Evolutionary conservation across 2,329 filamentous ascomycete species (phyloP), one percentile per base, ranked within the genome.

Genomic region (Cordyceps pruinosa): DNA sequence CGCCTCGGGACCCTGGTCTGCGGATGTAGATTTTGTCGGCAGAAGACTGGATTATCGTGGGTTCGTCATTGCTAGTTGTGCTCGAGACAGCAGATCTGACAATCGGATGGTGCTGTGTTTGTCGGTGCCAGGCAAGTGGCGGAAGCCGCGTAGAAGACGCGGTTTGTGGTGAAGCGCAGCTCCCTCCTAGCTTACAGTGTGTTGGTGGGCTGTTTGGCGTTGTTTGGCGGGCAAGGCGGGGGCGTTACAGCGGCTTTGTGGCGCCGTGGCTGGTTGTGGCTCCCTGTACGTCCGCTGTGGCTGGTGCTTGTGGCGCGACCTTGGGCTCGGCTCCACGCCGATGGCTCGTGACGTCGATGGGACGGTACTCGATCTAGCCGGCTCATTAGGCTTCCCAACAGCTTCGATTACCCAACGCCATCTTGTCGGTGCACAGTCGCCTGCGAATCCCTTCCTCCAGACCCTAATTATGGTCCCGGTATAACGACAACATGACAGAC

Each of bases 291-390:
- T 48, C 4, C 8, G 23, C 37, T 54, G 50, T 54, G 51, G 51
- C 51, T 47, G 25, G 21, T n/a, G 25, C 4, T 23, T 48, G 52
- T 57, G 55, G 55, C 37, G 37, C 46, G 46, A 57, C 21, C 55
- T 57, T 17, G 8, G 15, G 17, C 46, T 23, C n/a, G 23, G 47
- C 54, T 48, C 46, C 51, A 41, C 47, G 54, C 58, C 57, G n/a
- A 54, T 48, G 54, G 59, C 59, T 58, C 59, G 59, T 61, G 54
- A 61, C 59, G 59, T 69, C 68, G 68, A 65, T 68, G n/a, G n/a
- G n/a, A 6, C 17, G 26, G 17, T 9, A 1, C 1, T 15, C 21
- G 5, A 53, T 25, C 17, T 26, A 28, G 8, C 25, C 19, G 4
- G 39, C 41, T 46, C 42, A 34, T 34, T 46, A 35, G 44, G 44